Evolutionary conservation across 805 yeast genomes (phyloP), one percentile per base, ranked within the genome.

Genomic region (Myxozyma mucilagina): DNA sequence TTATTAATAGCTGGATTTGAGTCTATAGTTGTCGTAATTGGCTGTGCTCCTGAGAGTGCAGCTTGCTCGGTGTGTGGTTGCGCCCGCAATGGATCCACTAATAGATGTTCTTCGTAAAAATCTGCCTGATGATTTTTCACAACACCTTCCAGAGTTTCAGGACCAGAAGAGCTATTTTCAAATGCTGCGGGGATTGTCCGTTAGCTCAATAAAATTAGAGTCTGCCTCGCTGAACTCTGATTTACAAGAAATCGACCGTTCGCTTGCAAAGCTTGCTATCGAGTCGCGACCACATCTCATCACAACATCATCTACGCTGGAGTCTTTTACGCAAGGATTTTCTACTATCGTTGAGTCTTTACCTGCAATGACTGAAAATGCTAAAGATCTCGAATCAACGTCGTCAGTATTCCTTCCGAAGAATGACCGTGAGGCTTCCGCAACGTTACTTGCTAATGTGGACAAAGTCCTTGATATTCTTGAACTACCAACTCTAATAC

Each of bases 401-500:
- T 59, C 59, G 7, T 49, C 64, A 11, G 48, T 57, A 13, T 63
- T 63, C 44, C 9, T 35, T 11, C 68, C 64, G n/a, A 52, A 52
- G 6, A 61, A 55, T 50, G 68, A 65, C 16, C 52, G 66, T 13
- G 56, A 49, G 14, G 60, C 62, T 42, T 67, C 75, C 13, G 78
- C 79, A 2, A 65, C 69, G 3, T 80, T 86, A 34, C 74, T 85
- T 45, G 79, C 80, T 51, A 86, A 87, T 66, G 81, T 90, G 69
- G 91, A 87, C 63, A 82, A 85, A 43, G 79, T 92, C 10, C 81
- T 87, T 62, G 96, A 89, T 68, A 80, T 92, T 9, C 76, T 93
- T 66, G 96, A 90, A 70, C 76, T 94, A 38, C 97, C 99, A 1
- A 81, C 96, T 1, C 73, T 93, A 51, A 85, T 93, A 38, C 81